These are phyloP conservation scores for Colletotrichum phormii DNA, from an alignment of 2,329 filamentous ascomycete genomes.

Conservation along the genomic window DNA sequence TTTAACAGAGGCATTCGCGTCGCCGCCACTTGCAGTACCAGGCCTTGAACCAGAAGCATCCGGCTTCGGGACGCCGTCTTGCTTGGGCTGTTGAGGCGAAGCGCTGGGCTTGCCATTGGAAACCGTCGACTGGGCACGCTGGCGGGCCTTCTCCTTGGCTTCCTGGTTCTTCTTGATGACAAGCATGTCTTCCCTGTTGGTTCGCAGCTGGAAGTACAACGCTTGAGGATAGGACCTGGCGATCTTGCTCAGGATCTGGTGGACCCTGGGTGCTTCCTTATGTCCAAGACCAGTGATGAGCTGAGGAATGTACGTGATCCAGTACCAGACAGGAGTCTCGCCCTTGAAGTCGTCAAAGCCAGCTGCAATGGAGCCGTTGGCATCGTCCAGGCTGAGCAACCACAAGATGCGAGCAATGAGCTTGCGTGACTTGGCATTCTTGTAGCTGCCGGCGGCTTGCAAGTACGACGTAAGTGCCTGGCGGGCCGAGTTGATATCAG, in stretches of 20 bases:
- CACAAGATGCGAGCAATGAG: slow-evolving; percentile 93
- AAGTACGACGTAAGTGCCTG: slow-evolving; percentile 96
- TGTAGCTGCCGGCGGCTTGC: slow-evolving; percentile 95
- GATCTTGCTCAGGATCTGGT: slow-evolving; percentile 89
- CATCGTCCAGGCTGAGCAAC: slow-evolving; percentile 93
- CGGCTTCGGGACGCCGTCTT: slow-evolving; percentile 58
- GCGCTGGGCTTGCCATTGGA: slow-evolving; percentile 57
- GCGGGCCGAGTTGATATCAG: slow-evolving; percentile 83
- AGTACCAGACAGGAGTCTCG: slow-evolving; percentile 98
- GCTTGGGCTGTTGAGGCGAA: slow-evolving; percentile 64
- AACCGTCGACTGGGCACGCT: slow-evolving; percentile 59
- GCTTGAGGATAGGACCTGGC: slow-evolving; percentile 96
- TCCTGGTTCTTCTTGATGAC: slow-evolving; percentile 91
- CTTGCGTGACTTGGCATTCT: slow-evolving; percentile 96
- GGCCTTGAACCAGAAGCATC: slow-evolving; percentile 56
- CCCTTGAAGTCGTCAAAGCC: slow-evolving; percentile 98
- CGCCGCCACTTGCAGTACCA: slow-evolving; percentile 61
- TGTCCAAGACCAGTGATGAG: slow-evolving; percentile 91
- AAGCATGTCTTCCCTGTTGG: slow-evolving; percentile 92
- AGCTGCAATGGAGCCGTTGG: slow-evolving; percentile 82
- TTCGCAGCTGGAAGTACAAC: slow-evolving; percentile 94
- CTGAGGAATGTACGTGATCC: slow-evolving; percentile 99
- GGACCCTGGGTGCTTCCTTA: slow-evolving; percentile 89
- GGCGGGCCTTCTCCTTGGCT: slow-evolving; percentile 73
- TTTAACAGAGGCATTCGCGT: slow-evolving; percentile 56